Percentiles rank a stretch among this genome's conserved stretches.
Evolutionary conservation across 176 grass and related monocot species (phyloP).

Genomic region (Saccharum officinarum): DNA sequence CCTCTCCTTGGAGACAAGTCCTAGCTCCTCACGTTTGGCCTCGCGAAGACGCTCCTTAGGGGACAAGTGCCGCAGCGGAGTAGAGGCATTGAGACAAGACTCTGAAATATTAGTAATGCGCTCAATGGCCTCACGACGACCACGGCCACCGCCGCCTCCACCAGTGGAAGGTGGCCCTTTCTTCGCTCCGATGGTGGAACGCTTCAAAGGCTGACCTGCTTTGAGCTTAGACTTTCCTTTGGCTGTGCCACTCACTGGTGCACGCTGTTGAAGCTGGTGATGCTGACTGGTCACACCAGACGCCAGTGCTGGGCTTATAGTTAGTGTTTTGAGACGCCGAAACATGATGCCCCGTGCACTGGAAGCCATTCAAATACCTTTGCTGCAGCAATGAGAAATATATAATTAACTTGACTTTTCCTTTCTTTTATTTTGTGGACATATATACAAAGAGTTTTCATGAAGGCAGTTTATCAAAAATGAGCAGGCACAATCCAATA

Average conservation of each 20-base stretch:
- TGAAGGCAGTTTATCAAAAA: background rate
- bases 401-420: background rate
- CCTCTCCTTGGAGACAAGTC: constrained; percentile 75
- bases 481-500: background rate
- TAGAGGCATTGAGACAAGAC: constrained; percentile 67
- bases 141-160: constrained; percentile 25
- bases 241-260: constrained; percentile 67
- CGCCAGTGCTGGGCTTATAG: constrained; percentile 1
- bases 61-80: constrained; percentile 59
- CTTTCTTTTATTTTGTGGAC: background rate
- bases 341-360: constrained; percentile 21
- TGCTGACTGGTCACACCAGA: constrained; percentile 20
- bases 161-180: constrained; percentile 40
- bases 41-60: constrained; percentile 62
- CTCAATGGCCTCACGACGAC: constrained; percentile 53
- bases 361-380: constrained; percentile 15
- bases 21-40: constrained; percentile 82
- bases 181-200: constrained; percentile 46
- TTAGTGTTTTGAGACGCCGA: constrained; percentile 25
- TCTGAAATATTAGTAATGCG: constrained; percentile 61
- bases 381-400: constrained; percentile 12
- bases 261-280: constrained; percentile 51
- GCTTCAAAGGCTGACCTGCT: constrained; percentile 51
- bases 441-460: background rate
- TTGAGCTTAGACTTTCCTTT: constrained; percentile 85